Evolutionary conservation across 768 basidiomycete species (phyloP).

Genomic region (Hypholoma sublateritium): DNA sequence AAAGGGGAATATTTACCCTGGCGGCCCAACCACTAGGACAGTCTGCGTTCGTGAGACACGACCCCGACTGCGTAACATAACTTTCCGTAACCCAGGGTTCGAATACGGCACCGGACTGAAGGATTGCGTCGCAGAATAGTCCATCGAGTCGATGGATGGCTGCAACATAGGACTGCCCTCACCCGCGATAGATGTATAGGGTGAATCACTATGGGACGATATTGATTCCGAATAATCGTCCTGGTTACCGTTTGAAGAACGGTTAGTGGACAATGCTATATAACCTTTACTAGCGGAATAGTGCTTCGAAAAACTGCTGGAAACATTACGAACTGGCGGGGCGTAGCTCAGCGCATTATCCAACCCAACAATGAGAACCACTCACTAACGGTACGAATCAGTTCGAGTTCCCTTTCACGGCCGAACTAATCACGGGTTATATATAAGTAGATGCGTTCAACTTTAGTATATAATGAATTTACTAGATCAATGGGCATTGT

Average conservation of each 20-base stretch:
- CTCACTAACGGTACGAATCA: slow-evolving; percentile 65
- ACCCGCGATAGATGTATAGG: slow-evolving; percentile 19
- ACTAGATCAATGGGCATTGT: slow-evolving; percentile 69
- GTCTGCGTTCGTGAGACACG: slow-evolving; percentile 53
- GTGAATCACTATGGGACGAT: slow-evolving; percentile 44
- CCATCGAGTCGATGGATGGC: slow-evolving; percentile 21
- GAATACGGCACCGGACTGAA: slow-evolving; percentile 35
- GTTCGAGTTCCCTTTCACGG: slow-evolving; percentile 68
- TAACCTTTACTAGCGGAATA: slow-evolving; percentile 43
- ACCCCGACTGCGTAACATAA: slow-evolving; percentile 41
- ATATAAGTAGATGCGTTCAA: slow-evolving; percentile 1
- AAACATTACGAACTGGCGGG: slow-evolving; percentile 41
- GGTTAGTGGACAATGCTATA: slow-evolving; percentile 33
- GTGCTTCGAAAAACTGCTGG: slow-evolving; percentile 62
- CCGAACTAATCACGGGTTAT: slow-evolving; percentile 47
- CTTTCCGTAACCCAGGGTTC: slow-evolving; percentile 43
- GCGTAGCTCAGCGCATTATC: not conserved
- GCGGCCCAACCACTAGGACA: slow-evolving; percentile 61
- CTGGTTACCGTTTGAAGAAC: slow-evolving; percentile 26
- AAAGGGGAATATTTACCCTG: slow-evolving; percentile 44
- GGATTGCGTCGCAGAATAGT: slow-evolving; percentile 25
- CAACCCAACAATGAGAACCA: slow-evolving; percentile 11
- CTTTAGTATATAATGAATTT: slow-evolving; percentile 14
- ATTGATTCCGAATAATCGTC: slow-evolving; percentile 44
- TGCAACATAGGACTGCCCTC: slow-evolving; percentile 21